Base-by-base conservation (phyloP, 1,284 basidiomycete genomes). In the Apiotrichum gamsii region DNA sequence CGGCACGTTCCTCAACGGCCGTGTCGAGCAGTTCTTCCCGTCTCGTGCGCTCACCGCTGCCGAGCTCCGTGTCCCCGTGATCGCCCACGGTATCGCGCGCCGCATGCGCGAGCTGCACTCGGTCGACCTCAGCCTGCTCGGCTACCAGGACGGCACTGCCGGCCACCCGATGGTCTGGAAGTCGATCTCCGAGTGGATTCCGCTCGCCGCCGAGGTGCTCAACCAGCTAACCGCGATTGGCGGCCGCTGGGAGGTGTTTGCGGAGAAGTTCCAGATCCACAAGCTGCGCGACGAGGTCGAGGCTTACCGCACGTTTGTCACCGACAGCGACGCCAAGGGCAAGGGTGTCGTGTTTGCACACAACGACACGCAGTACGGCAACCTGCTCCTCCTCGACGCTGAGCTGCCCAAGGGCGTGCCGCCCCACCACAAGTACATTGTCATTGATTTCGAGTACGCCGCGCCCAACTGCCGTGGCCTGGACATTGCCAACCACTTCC, bases 361-460 rank as follows among this genome's bases (percentile, higher is more conserved):
- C 74, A 96, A 94, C 68, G 91, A 96, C 70, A 78, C 89, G 5
- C 91, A 95, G 70, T 93, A 89, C 65, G 91, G 90, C 35, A 96
- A 95, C 72, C 72, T 95, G n/a, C 73, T 95, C 49, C 77, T 80
- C 58, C 75, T 91, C 57, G 83, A 79, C 35, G 73, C 75, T 36
- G 72, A 78, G 20, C 53, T 68, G 0, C 77, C 80, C 43, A 74
- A 78, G 8, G 59, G 62, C 13, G 61, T 61, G 8, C 73, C 73
- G 1, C 58, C 64, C n/a, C 74, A 75, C 56, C 70, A 73, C 47
- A 63, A 90, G 85, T 83, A 93, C 60, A 87, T 93, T 64, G 88
- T 95, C 30, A 87, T 95, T 55, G 90, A 95, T 72, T 95, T 94
- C 66, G 91, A 96, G 73, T 96, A 95, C 64, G 88, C 90, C 8